Evolutionary conservation across 257 asterid species (phyloP).

Genomic region (Misopates orontium): DNA sequence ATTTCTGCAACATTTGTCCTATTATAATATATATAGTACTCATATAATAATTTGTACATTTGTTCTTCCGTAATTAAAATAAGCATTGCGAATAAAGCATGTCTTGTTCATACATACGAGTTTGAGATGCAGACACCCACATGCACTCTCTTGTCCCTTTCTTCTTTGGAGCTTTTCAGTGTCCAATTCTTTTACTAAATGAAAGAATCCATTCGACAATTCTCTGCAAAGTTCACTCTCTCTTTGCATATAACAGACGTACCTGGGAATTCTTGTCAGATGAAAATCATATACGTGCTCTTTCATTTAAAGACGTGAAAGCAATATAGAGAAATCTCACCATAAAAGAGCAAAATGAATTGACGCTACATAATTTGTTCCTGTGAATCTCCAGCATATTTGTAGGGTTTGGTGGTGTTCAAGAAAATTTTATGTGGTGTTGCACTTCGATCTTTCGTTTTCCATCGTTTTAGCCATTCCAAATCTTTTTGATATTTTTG

Average conservation of each 20-base stretch:
- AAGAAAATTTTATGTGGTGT: not conserved
- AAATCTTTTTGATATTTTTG: too few relatives aligned
- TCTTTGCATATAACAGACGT: slow-evolving; percentile 30
- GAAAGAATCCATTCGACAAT: slow-evolving; percentile 27
- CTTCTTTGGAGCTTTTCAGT: slow-evolving; percentile 40
- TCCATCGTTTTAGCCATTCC: too few relatives aligned
- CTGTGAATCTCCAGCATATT: not conserved
- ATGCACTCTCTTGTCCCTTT: slow-evolving; percentile 46
- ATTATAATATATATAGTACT: too few relatives aligned
- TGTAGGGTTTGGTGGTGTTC: not conserved
- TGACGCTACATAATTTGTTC: not conserved
- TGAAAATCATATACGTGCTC: slow-evolving; percentile 13
- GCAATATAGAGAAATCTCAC: slow-evolving; percentile 6
- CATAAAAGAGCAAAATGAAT: not conserved
- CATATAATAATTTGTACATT: too few relatives aligned
- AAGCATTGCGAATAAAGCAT: too few relatives aligned
- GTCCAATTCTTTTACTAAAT: not conserved
- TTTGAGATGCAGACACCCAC: slow-evolving; percentile 51
- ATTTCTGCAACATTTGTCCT: too few relatives aligned
- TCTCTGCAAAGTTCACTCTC: slow-evolving; percentile 35
- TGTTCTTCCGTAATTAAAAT: too few relatives aligned
- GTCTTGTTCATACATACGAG: not conserved
- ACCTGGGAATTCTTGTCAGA: slow-evolving; percentile 38
- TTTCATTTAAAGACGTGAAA: slow-evolving; percentile 35
- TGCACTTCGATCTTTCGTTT: too few relatives aligned